Percentiles rank a stretch among this genome's conserved stretches.
Conservation (phyloP, 2,329 filamentous ascomycete genomes). For the Chalaropsis ovoidea region DNA sequence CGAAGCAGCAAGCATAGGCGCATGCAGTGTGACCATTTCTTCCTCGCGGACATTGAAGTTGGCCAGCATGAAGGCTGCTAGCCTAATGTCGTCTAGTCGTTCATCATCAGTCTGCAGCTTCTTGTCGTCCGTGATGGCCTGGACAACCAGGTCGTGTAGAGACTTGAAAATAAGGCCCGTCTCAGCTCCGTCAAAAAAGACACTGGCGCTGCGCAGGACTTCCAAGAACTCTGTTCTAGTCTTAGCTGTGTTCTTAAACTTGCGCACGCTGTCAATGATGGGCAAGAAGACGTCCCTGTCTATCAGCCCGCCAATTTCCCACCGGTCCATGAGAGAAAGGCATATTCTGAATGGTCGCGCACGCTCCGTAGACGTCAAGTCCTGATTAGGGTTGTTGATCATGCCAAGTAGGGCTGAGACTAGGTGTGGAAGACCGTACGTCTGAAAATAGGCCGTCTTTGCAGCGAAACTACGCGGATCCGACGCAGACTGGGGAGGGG, state of each 20-base stretch:
- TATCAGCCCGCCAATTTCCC: constrained; percentile 88
- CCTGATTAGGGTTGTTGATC: constrained; percentile 48
- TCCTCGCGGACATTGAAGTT: constrained; percentile 93
- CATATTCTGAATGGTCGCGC: constrained; percentile 84
- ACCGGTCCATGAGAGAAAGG: constrained; percentile 92
- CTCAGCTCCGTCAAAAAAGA: constrained; percentile 96
- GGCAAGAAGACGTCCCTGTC: constrained; percentile 83
- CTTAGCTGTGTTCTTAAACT: constrained; percentile 56
- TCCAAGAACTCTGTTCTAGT: constrained; percentile 68
- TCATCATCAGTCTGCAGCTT: constrained; percentile 32
- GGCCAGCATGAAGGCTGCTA: constrained; percentile 70
- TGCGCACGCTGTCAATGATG: constrained; percentile 66
- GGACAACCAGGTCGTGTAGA: constrained; percentile 56
- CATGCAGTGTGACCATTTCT: constrained; percentile 83
- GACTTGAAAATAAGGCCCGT: constrained; percentile 87
- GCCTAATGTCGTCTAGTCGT: constrained; percentile 53
- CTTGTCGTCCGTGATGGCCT: constrained; percentile 37
- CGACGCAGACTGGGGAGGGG: constrained; percentile 36
- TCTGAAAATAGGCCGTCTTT: constrained; percentile 71
- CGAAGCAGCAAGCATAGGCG: constrained; percentile 64
- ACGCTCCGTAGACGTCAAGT: constrained; percentile 43
- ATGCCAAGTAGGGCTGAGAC: constrained; percentile 65
- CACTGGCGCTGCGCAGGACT: constrained; percentile 81
- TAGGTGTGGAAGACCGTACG: constrained; percentile 64
- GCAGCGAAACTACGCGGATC: constrained; percentile 43